A percentile compares a stretch with the other conserved stretches of the same genome.
These are phyloP conservation scores for Cladosporium oxysporum DNA, from an alignment of 2,329 filamentous ascomycete species.

Conservation along the genomic window DNA sequence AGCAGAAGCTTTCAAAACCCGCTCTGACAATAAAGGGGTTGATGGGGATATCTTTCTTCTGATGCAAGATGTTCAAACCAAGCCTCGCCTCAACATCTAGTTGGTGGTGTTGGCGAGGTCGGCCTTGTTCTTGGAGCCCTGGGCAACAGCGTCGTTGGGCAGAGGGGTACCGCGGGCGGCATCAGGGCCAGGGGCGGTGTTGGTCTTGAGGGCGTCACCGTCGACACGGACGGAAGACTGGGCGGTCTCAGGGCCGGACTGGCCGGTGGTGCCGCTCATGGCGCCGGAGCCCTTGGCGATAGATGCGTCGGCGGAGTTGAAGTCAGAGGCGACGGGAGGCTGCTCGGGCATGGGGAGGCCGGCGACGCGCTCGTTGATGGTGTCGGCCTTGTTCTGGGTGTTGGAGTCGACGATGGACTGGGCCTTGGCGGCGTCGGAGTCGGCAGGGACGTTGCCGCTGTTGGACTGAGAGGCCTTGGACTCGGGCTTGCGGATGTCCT, in stretches of 20 bases:
- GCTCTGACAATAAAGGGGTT: neutral
- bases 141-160: conserved; percentile 61
- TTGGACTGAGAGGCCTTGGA: conserved; percentile 43
- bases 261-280: conserved; percentile 51
- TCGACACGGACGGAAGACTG: conserved; percentile 54
- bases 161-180: conserved; percentile 60
- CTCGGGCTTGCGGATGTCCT: conserved; percentile 53
- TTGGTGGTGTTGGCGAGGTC: conserved; percentile 45
- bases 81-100: conserved; percentile 24
- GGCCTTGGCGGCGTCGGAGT: conserved; percentile 48
- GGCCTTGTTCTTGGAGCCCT: conserved; percentile 47
- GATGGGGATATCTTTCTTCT: neutral
- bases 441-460: conserved; percentile 45
- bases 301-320: conserved; percentile 69
- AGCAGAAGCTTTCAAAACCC: conserved; percentile 4
- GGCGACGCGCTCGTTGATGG: conserved; percentile 67
- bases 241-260: conserved; percentile 53
- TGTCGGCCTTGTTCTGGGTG: conserved; percentile 56
- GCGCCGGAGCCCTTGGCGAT: conserved; percentile 70
- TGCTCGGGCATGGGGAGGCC: conserved; percentile 80
- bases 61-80: neutral
- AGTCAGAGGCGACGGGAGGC: conserved; percentile 75
- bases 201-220: conserved; percentile 57
- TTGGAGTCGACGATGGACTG: conserved; percentile 33
- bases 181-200: conserved; percentile 56